phyloP scores from a whole-genome alignment of 805 yeast genomes.

The Torulaspora gathmanii region DNA sequence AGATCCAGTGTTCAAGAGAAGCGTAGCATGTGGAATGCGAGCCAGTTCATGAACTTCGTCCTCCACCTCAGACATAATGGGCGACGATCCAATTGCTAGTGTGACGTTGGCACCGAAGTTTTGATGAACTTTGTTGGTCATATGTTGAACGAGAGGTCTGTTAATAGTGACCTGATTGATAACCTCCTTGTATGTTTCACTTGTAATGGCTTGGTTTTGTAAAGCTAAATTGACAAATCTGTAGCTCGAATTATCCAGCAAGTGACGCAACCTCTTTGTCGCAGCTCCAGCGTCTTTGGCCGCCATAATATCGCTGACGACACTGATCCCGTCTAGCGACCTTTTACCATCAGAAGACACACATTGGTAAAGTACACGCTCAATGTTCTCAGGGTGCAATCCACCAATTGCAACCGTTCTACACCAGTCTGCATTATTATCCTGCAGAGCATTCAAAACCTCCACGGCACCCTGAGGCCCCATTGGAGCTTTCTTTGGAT shows the following conservation, averaged over 20 bases:
- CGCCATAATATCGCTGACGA: slow-evolving; percentile 83
- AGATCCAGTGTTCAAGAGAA: slow-evolving; percentile 75
- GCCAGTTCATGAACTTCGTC: slow-evolving; percentile 69
- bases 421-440: slow-evolving; percentile 37
- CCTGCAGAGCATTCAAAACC: slow-evolving; percentile 46
- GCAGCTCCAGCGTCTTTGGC: slow-evolving; percentile 48
- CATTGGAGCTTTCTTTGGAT: slow-evolving; percentile 49
- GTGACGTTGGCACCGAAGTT: slow-evolving; percentile 84
- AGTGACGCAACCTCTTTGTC: slow-evolving; percentile 38
- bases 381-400: slow-evolving; percentile 57
- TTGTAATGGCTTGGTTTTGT: neutral
- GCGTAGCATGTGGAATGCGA: slow-evolving; percentile 45
- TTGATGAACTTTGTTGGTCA: slow-evolving; percentile 84
- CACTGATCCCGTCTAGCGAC: slow-evolving; percentile 74
- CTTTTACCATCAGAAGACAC: slow-evolving; percentile 42
- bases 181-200: slow-evolving; percentile 10
- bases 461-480: slow-evolving; percentile 65
- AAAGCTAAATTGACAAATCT: slow-evolving; percentile 14
- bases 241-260: slow-evolving; percentile 20
- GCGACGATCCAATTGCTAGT: slow-evolving; percentile 78
- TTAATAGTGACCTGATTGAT: slow-evolving; percentile 26
- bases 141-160: slow-evolving; percentile 74
- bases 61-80: slow-evolving; percentile 76
- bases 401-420: slow-evolving; percentile 81
- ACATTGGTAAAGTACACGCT: slow-evolving; percentile 49